Evolutionary conservation across 2,329 filamentous ascomycete genomes (phyloP).

Genomic region (Venturia aucupariae): DNA sequence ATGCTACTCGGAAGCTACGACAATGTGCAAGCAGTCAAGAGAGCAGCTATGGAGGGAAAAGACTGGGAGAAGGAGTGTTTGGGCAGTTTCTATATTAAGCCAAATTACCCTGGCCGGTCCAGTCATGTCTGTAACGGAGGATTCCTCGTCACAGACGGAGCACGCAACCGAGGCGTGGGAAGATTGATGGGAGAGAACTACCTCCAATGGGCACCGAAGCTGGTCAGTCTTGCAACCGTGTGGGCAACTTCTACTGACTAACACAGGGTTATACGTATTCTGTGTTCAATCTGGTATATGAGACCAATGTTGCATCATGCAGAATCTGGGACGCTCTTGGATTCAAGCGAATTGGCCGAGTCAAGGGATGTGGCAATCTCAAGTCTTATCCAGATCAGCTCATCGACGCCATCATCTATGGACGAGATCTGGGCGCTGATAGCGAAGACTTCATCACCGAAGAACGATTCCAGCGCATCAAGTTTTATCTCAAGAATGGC

Average conservation of each 20-base stretch:
- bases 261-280: conserved; percentile 73
- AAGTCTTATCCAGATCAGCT: conserved; percentile 38
- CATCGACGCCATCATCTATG: conserved; percentile 48
- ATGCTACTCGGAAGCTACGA: conserved; percentile 60
- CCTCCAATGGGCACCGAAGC: conserved; percentile 43
- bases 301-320: conserved; percentile 84
- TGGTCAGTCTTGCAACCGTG: conserved; percentile 26
- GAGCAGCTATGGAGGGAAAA: neutral
- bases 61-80: conserved; percentile 78
- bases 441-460: conserved; percentile 80
- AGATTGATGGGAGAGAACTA: conserved; percentile 44
- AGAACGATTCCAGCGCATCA: conserved; percentile 97
- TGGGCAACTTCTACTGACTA: conserved; percentile 14
- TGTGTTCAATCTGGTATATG: conserved; percentile 90
- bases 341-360: conserved; percentile 83
- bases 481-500: conserved; percentile 89
- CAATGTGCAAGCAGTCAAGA: conserved; percentile 43
- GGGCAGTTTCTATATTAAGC: conserved; percentile 89
- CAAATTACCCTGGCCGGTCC: conserved; percentile 84
- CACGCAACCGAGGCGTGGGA: conserved; percentile 40
- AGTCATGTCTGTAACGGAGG: conserved; percentile 74
- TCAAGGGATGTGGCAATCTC: conserved; percentile 46
- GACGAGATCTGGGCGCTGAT: conserved; percentile 51
- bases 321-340: conserved; percentile 87
- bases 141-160: conserved; percentile 40